Conservation (phyloP, 129 eudicot species). For the Flaveria ramosissima region DNA sequence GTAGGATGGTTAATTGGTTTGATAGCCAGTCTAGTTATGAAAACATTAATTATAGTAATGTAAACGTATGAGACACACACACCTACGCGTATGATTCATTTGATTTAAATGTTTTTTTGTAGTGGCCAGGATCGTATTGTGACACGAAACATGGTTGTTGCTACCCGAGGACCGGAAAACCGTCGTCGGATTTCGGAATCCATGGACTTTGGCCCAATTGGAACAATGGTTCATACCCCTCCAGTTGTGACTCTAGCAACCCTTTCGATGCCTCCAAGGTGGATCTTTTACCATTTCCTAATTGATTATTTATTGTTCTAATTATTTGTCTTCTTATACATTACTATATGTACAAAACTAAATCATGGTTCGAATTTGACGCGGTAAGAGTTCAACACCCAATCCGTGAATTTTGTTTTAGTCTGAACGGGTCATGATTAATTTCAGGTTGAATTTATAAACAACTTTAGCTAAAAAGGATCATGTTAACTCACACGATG, state of each 20-base stretch:
- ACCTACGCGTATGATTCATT: not conserved
- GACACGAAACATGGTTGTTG: conserved; percentile 63
- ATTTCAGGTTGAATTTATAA: not conserved
- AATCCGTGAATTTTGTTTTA: not conserved
- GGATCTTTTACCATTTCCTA: conserved; percentile 24
- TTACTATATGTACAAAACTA: not conserved
- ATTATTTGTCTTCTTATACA: not conserved
- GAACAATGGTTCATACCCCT: conserved; percentile 56
- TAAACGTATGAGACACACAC: no score
- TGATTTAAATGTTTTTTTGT: not conserved
- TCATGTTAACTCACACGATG: not conserved
- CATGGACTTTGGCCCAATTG: conserved; percentile 86
- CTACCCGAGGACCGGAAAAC: conserved; percentile 66
- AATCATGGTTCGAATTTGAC: not conserved
- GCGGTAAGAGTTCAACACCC: no score
- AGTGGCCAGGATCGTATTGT: conserved; percentile 78
- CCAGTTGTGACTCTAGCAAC: conserved; percentile 50
- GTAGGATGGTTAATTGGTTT: no score
- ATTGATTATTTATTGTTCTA: not conserved
- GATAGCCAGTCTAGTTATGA: no score
- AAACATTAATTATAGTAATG: no score
- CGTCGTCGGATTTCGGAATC: conserved; percentile 62
- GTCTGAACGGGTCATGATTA: not conserved
- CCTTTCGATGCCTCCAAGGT: conserved; percentile 61
- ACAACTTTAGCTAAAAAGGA: not conserved